Evolutionary conservation across 2,329 filamentous ascomycete genomes (phyloP), one percentile per base, ranked within the genome.

Genomic region (Dactylellina haptotyla): DNA sequence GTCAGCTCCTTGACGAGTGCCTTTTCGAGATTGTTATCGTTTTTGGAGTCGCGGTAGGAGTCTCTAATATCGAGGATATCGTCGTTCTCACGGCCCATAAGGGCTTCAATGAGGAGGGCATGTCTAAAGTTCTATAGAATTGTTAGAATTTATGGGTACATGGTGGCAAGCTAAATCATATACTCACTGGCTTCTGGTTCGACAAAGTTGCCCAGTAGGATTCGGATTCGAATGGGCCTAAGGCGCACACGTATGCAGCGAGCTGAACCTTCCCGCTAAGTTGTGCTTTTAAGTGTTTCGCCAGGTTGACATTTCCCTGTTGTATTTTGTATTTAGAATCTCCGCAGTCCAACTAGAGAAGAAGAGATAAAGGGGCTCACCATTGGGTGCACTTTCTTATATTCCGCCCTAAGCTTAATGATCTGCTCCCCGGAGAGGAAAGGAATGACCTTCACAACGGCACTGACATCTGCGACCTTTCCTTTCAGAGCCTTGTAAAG

Each of bases 171-270:
- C 3, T 32, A 4, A 16, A 2, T 61, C 18, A 9, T 62, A 10
- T 70, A 20, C 75, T 76, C 56, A 77, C 75, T 23, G 72, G 66
- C 51, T 77, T 77, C 79, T 97, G 94, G 82, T 97, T 98, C 89
- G 93, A 98, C 81, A 92, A 97, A 80, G 97, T 98, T 71, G 94
- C 93, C 93, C 95, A 99, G 84, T 97, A 97, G 0, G 92, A 92
- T 81, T 99, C 95, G 77, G 89, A 90, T 82, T 97, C 95, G 89
- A 93, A 98, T 58, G 87, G 86, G 8, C 95, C 95, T 0, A 98
- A 86, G 0, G 94, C 93, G 1, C 92, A 93, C 2, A 93, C 88
- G 80, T 98, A 97, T 79, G 90, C 93, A 4, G 91, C 94, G 76
- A 98, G 89, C 3, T 88, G 85, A 61, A 90, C 85, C 77, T 88